phyloP scores from a whole-genome alignment of 441 rosid species.

The Raphanus hybrid region DNA sequence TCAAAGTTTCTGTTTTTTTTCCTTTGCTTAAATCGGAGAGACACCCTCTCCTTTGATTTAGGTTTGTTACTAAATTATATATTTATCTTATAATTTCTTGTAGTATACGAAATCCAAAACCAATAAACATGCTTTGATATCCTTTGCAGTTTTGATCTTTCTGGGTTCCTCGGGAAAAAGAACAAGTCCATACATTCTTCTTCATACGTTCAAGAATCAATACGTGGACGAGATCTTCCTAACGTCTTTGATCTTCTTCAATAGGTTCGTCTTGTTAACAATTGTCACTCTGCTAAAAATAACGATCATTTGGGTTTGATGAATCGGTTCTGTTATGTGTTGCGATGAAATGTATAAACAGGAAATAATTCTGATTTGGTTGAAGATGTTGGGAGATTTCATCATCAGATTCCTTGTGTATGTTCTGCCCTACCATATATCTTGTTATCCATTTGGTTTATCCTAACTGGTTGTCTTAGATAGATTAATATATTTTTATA shows the following conservation, averaged over 20 bases:
- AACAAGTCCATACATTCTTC: neutral
- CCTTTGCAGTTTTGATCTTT: conserved; percentile 36
- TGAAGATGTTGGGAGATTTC: conserved; percentile 77
- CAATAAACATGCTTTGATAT: conserved; percentile 13
- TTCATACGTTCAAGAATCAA: conserved; percentile 22
- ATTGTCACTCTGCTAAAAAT: neutral
- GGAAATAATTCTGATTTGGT: conserved; percentile 39
- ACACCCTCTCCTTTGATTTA: conserved; percentile 34
- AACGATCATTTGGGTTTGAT: neutral
- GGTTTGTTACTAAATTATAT: conserved; percentile 14
- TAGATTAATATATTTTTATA: neutral
- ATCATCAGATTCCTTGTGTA: conserved; percentile 69
- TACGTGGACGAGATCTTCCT: conserved; percentile 30
- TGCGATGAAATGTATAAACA: conserved; percentile 5
- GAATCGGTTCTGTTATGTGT: neutral
- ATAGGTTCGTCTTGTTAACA: conserved; percentile 26
- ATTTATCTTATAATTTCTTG: neutral
- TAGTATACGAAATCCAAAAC: neutral
- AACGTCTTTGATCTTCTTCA: conserved; percentile 39
- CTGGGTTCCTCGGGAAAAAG: conserved; percentile 22
- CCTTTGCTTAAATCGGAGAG: conserved; percentile 27
- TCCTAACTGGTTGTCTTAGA: too few species aligned
- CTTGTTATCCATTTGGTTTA: too few species aligned
- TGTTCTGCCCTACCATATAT: conserved; percentile 13
- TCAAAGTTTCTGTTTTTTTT: conserved; percentile 14